Conservation (phyloP, 352 stramenopile species). For the Elongisporangium prolatum region DNA sequence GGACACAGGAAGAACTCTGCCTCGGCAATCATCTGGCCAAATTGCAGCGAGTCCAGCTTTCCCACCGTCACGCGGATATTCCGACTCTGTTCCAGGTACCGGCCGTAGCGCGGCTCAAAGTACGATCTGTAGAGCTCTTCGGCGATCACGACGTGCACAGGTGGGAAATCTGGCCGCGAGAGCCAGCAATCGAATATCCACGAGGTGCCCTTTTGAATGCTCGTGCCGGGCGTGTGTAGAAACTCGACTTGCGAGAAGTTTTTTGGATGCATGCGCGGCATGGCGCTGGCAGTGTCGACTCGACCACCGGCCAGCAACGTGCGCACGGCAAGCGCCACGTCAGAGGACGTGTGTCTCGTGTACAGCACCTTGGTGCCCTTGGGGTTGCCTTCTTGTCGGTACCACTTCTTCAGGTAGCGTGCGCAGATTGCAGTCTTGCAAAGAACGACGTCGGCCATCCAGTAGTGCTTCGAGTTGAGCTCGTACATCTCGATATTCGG, state of each 20-base stretch:
- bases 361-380: conserved; percentile 43
- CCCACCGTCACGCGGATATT: conserved; percentile 30
- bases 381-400: conserved; percentile 52
- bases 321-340: conserved; percentile 25
- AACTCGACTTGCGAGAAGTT: conserved; percentile 38
- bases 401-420: conserved; percentile 41
- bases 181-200: conserved; percentile 43
- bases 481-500: conserved; percentile 66
- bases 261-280: conserved; percentile 13
- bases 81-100: conserved; percentile 14
- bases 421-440: conserved; percentile 47
- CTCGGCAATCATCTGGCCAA: conserved; percentile 35
- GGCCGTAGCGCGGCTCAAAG: conserved; percentile 18
- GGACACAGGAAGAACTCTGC: conserved; percentile 42
- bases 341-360: conserved; percentile 54
- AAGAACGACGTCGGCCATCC: conserved; percentile 37
- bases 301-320: conserved; percentile 8
- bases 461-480: conserved; percentile 34
- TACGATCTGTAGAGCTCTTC: conserved; percentile 25
- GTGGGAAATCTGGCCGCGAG: conserved; percentile 20
- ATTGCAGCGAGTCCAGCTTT: conserved; percentile 25
- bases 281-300: conserved; percentile 2
- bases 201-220: conserved; percentile 36
- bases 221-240: conserved; percentile 39
- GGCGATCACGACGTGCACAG: conserved; percentile 27